These are phyloP conservation scores for Rhynchosporium graminicola DNA, from an alignment of 2,329 filamentous ascomycete genomes.

Conservation along the genomic window DNA sequence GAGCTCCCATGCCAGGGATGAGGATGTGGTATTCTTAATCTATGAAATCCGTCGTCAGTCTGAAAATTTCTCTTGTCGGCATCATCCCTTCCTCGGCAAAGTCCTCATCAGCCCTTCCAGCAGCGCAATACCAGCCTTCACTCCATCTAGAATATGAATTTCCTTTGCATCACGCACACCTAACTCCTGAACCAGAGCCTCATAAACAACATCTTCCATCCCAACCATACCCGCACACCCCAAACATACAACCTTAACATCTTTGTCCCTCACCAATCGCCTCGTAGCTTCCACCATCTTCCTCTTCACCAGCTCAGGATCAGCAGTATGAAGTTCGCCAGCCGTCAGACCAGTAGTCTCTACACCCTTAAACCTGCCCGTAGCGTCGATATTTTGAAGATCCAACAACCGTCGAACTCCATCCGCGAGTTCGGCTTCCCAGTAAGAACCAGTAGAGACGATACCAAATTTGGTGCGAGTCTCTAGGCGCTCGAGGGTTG, in stretches of 20 bases:
- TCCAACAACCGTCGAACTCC: conserved; percentile 69
- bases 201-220: conserved; percentile 73
- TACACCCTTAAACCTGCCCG: conserved; percentile 69
- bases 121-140: conserved; percentile 62
- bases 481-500: conserved; percentile 20
- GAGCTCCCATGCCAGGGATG: not conserved
- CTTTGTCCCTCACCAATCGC: conserved; percentile 57
- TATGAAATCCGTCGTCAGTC: not conserved
- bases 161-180: conserved; percentile 58
- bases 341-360: conserved; percentile 81
- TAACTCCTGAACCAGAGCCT: conserved; percentile 64
- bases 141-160: conserved; percentile 77
- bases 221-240: conserved; percentile 93
- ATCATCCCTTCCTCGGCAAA: conserved; percentile 22
- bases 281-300: conserved; percentile 72
- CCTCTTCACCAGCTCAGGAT: conserved; percentile 61
- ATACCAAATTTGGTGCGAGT: conserved; percentile 68
- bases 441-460: conserved; percentile 82
- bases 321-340: conserved; percentile 72
- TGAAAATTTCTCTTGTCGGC: not conserved
- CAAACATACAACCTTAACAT: conserved; percentile 71
- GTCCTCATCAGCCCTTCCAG: conserved; percentile 35
- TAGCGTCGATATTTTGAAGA: conserved; percentile 31
- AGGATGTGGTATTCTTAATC: not conserved
- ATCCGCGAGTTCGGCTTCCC: conserved; percentile 70